A percentile compares a stretch with the other conserved stretches of the same genome.
These are phyloP conservation scores for Schwanniomyces pseudopolymorphus DNA, from an alignment of 805 yeast genomes.

Conservation along the genomic window DNA sequence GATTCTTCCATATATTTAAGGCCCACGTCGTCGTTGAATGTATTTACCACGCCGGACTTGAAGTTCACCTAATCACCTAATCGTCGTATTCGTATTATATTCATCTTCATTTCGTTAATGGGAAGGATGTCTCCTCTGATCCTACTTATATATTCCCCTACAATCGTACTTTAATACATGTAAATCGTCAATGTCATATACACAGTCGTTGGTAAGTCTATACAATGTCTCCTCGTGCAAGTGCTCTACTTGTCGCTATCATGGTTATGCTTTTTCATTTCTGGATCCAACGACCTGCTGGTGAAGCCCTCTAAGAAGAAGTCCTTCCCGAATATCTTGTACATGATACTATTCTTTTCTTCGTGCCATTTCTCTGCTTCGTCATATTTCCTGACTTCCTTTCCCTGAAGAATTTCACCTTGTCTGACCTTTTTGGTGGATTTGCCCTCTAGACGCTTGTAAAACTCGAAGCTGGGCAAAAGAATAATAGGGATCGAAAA, in stretches of 20 bases:
- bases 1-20: conserved; percentile 1
- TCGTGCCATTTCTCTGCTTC: conserved; percentile 42
- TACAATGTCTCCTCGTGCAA: too few relatives aligned
- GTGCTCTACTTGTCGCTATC: neutral
- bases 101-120: neutral
- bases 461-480: conserved; percentile 33
- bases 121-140: too few relatives aligned
- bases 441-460: conserved; percentile 37
- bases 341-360: conserved; percentile 36
- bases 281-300: conserved; percentile 33
- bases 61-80: conserved; percentile 1
- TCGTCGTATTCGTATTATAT: too few relatives aligned
- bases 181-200: neutral
- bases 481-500: conserved; percentile 37
- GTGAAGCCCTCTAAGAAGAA: conserved; percentile 45
- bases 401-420: conserved; percentile 38
- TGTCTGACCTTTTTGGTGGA: conserved; percentile 40
- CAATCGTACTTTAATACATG: too few relatives aligned
- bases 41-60: conserved; percentile 17
- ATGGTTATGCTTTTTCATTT: neutral
- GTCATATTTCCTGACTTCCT: conserved; percentile 31
- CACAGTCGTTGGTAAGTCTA: too few relatives aligned
- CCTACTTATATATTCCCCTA: too few relatives aligned
- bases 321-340: conserved; percentile 40
- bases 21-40: conserved; percentile 11